Conservation (phyloP, 2,329 filamentous ascomycete genomes). For the Aspergillus niger region DNA sequence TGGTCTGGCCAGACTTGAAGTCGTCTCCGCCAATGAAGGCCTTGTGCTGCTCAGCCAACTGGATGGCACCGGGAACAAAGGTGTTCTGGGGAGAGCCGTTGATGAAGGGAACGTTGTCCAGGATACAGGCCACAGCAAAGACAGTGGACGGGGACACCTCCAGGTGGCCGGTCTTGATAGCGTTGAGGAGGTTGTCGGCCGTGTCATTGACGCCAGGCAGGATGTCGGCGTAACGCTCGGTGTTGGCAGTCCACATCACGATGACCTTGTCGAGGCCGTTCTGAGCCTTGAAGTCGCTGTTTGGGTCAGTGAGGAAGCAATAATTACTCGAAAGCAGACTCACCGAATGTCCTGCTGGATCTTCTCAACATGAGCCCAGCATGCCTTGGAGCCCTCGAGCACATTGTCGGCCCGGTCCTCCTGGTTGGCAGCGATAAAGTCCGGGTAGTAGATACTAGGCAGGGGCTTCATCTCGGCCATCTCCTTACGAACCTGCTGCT, state of each 20-base stretch:
- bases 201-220: slow-evolving; percentile 92
- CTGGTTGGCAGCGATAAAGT: slow-evolving; percentile 99
- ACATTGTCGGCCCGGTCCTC: slow-evolving; percentile 94
- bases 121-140: slow-evolving; percentile 91
- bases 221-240: slow-evolving; percentile 91
- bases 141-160: slow-evolving; percentile 95
- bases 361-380: slow-evolving; percentile 83
- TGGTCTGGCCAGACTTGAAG: slow-evolving; percentile 99
- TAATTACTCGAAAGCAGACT: slow-evolving; percentile 26
- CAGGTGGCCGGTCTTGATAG: slow-evolving; percentile 82
- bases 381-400: slow-evolving; percentile 79
- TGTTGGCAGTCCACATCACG: slow-evolving; percentile 98
- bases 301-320: slow-evolving; percentile 8
- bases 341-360: slow-evolving; percentile 89
- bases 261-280: slow-evolving; percentile 93
- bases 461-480: slow-evolving; percentile 86
- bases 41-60: slow-evolving; percentile 81
- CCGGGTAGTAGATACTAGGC: slow-evolving; percentile 96
- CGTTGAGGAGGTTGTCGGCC: slow-evolving; percentile 84
- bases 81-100: slow-evolving; percentile 99
- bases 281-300: slow-evolving; percentile 80
- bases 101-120: slow-evolving; percentile 91
- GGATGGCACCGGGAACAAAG: slow-evolving; percentile 88
- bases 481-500: slow-evolving; percentile 86
- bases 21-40: slow-evolving; percentile 97